Evolutionary conservation across 2,329 filamentous ascomycete species (phyloP).

Genomic region (Fusarium goolgardi): DNA sequence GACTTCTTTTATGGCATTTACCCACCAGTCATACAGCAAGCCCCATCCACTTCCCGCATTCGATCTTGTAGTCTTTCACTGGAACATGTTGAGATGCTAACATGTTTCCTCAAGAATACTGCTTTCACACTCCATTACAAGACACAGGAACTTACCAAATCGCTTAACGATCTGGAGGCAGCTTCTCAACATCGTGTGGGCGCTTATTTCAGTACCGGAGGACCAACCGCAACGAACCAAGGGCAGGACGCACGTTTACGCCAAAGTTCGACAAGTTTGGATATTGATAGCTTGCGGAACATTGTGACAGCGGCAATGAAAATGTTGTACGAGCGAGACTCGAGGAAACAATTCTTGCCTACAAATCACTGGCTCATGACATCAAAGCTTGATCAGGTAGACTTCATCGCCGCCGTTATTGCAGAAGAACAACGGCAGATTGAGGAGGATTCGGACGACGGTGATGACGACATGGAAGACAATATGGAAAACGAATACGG

Average conservation of each 20-base stretch:
- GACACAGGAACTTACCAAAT: slow-evolving; percentile 68
- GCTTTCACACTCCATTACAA: slow-evolving; percentile 92
- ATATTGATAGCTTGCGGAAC: slow-evolving; percentile 81
- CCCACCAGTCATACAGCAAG: slow-evolving; percentile 53
- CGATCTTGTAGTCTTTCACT: slow-evolving; percentile 76
- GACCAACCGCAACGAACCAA: slow-evolving; percentile 2
- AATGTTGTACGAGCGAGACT: slow-evolving; percentile 94
- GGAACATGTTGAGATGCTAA: slow-evolving; percentile 77
- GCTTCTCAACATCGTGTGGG: slow-evolving; percentile 46
- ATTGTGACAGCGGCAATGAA: slow-evolving; percentile 82
- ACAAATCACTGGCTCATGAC: slow-evolving; percentile 96
- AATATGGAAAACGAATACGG: slow-evolving; percentile 51
- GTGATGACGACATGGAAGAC: slow-evolving; percentile 52
- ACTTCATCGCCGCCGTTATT: slow-evolving; percentile 88
- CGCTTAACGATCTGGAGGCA: slow-evolving; percentile 37
- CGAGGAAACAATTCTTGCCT: slow-evolving; percentile 84
- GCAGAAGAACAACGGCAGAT: slow-evolving; percentile 85
- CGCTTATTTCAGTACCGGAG: slow-evolving; percentile 45
- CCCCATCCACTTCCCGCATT: slow-evolving; percentile 60
- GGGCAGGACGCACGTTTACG: background rate
- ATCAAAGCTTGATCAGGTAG: slow-evolving; percentile 84
- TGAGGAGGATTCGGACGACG: slow-evolving; percentile 59
- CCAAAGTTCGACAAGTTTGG: slow-evolving; percentile 58
- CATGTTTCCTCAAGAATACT: slow-evolving; percentile 88
- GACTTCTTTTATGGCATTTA: slow-evolving; percentile 81